A percentile compares a stretch with the other conserved stretches of the same genome.
Evolutionary conservation across 306 rosid species (phyloP).

Genomic region (Rosa persica): DNA sequence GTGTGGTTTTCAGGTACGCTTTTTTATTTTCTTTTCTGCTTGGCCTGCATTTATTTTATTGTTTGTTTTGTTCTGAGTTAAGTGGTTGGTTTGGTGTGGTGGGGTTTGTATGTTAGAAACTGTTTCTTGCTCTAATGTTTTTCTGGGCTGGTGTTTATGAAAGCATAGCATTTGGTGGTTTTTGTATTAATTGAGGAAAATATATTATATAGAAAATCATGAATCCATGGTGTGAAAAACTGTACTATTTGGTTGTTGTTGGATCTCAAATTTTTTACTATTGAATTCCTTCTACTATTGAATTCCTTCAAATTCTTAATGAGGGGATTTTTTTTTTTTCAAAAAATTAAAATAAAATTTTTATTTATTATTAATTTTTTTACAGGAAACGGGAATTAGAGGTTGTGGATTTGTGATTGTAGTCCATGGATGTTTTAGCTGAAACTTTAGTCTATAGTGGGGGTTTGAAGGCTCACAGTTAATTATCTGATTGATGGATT

Average conservation of each 20-base stretch:
- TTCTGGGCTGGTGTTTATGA: slow-evolving; percentile 25
- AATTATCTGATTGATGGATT: slow-evolving; percentile 57
- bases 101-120: slow-evolving; percentile 37
- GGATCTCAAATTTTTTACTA: slow-evolving; percentile 32
- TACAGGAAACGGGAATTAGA: slow-evolving; percentile 55
- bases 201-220: slow-evolving; percentile 27
- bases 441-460: slow-evolving; percentile 10
- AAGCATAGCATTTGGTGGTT: slow-evolving; percentile 25
- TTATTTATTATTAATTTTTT: too few relatives aligned
- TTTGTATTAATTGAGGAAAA: slow-evolving; percentile 25
- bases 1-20: slow-evolving; percentile 49
- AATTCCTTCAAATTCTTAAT: slow-evolving; percentile 24
- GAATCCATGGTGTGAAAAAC: slow-evolving; percentile 15
- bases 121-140: not conserved
- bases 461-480: slow-evolving; percentile 27
- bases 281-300: slow-evolving; percentile 14
- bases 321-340: slow-evolving; percentile 13
- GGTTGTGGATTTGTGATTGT: slow-evolving; percentile 24
- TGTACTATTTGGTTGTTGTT: not conserved
- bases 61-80: not conserved
- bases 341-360: too few relatives aligned
- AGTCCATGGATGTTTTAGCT: slow-evolving; percentile 27
- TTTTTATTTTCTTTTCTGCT: not conserved
- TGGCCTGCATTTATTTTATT: slow-evolving; percentile 40
- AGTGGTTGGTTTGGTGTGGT: slow-evolving; percentile 35